Evolutionary conservation across 306 rosid species (phyloP), one percentile per base, ranked within the genome.

Genomic region (Biancaea sappan): DNA sequence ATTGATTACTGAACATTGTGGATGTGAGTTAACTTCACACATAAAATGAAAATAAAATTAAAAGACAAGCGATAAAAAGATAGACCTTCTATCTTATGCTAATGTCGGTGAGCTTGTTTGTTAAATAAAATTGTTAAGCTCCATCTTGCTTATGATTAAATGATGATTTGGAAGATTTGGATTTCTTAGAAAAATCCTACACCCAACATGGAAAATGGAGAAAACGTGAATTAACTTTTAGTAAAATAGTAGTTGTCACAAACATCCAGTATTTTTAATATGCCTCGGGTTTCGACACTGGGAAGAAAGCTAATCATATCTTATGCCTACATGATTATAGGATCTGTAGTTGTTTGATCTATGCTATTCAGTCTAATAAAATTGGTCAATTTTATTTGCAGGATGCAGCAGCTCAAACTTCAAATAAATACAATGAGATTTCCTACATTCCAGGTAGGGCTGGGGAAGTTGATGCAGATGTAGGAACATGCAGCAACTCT

Each of bases 361-460:
- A 16, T 84, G 73, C 6, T 69, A 43, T n/a, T 69, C 48, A 66
- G 40, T 69, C 76, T 75, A 35, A 66, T 60, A 59, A 59, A 68
- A 54, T 52, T 71, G 66, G 44, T 72, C 29, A 25, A 54, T 79
- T 72, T 80, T 71, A 83, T 15, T 69, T 62, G 59, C 94, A 95
- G 99, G 97, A 81, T 59, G 62, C 87, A 41, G 80, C 69, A 41
- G 75, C 75, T 56, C 85, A 82, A 72, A 57, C 79, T 80, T 79
- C 87, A 47, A 86, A 69, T 70, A 73, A 54, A 41, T 75, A 60
- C 79, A 84, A 72, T 68, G 84, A 63, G 21, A 46, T 72, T 76
- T 76, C 79, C 75, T 66, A 54, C 67, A 79, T 81, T 81, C 68
- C 79, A 57, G 83, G 51, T 35, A 88, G 66, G 75, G 71, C 84